Percentiles rank a stretch among this genome's conserved stretches.
Conservation (phyloP, 2,329 filamentous ascomycete genomes). For the Neonectria hederae region DNA sequence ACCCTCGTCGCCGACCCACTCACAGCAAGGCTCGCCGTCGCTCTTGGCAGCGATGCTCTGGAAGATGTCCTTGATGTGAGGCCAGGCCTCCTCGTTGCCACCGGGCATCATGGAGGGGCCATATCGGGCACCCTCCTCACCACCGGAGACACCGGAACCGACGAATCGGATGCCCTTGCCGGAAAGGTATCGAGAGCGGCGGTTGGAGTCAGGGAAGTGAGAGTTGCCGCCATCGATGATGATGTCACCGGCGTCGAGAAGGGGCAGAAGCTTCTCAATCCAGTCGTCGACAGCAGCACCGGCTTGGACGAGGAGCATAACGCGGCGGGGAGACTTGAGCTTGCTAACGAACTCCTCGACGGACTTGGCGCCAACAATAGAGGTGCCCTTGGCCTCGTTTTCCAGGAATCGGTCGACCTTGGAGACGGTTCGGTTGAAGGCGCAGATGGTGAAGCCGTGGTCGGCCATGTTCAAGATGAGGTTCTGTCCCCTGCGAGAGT, state of each 20-base stretch:
- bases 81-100: slow-evolving; percentile 98
- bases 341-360: slow-evolving; percentile 95
- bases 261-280: slow-evolving; percentile 92
- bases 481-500: slow-evolving; percentile 73
- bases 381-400: slow-evolving; percentile 95
- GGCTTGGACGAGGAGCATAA: slow-evolving; percentile 99
- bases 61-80: slow-evolving; percentile 98
- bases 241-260: slow-evolving; percentile 89
- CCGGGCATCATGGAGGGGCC: slow-evolving; percentile 98
- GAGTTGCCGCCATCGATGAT: slow-evolving; percentile 99
- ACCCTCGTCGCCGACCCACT: slow-evolving; percentile 99
- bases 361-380: slow-evolving; percentile 91
- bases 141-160: slow-evolving; percentile 96
- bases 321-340: slow-evolving; percentile 94
- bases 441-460: slow-evolving; percentile 94
- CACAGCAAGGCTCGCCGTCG: slow-evolving; percentile 96
- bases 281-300: slow-evolving; percentile 98
- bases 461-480: slow-evolving; percentile 90
- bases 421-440: slow-evolving; percentile 97
- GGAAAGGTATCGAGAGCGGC: slow-evolving; percentile 88
- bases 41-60: slow-evolving; percentile 98
- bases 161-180: slow-evolving; percentile 94
- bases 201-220: slow-evolving; percentile 99
- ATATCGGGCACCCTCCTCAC: slow-evolving; percentile 98
- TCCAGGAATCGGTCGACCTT: slow-evolving; percentile 96